phyloP scores from a whole-genome alignment of 1,284 basidiomycete genomes.

The Kwoniella shivajii region DNA sequence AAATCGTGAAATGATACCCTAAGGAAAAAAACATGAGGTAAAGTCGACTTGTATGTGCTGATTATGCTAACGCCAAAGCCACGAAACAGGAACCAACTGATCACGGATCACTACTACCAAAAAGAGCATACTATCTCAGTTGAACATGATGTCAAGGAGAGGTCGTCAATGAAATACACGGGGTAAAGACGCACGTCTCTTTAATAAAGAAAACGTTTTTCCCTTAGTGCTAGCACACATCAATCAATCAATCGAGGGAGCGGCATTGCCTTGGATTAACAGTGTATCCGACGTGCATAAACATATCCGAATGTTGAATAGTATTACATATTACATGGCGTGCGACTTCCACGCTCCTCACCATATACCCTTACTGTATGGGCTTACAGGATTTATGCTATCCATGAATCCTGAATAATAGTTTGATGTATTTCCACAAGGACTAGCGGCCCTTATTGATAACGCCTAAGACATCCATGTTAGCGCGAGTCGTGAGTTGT shows the following conservation, averaged over 20 bases:
- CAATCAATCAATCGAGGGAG: background rate
- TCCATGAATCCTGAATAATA: conserved; percentile 46
- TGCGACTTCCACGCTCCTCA: background rate
- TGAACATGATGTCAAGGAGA: no score
- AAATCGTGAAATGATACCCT: no score
- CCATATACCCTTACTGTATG: conserved; percentile 11
- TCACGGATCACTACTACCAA: no score
- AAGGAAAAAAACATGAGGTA: background rate
- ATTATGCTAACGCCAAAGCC: no score
- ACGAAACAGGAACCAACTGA: no score
- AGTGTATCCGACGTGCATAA: background rate
- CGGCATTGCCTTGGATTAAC: background rate
- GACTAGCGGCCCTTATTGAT: conserved; percentile 42
- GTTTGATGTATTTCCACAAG: conserved; percentile 38
- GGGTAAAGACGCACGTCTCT: background rate
- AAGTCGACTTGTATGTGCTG: background rate
- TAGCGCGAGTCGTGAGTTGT: no score
- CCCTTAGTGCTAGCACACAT: background rate
- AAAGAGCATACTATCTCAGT: no score
- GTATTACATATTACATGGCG: background rate
- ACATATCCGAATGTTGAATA: background rate
- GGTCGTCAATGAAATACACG: background rate
- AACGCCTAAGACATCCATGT: conserved; percentile 28
- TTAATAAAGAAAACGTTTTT: background rate
- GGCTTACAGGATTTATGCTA: conserved; percentile 22